Percentiles rank a stretch among this genome's conserved stretches.
Conservation (phyloP, 495 filamentous ascomycete genomes). For the Penicillium coffeae region DNA sequence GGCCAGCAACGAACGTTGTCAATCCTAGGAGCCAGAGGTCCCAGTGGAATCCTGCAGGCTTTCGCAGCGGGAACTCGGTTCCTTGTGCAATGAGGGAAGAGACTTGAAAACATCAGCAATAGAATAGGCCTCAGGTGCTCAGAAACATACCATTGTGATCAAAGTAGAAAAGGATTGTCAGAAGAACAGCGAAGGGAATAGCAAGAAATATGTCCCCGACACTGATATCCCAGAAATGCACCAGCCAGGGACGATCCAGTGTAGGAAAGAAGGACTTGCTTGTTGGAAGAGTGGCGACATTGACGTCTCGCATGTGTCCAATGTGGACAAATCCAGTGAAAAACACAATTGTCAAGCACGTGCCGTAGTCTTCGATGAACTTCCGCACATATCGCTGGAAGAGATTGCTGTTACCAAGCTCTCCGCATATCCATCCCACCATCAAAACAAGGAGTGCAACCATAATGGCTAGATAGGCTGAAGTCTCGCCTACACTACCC, state of each 20-base stretch:
- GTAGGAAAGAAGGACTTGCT: constrained; percentile 82
- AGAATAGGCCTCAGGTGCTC: background rate
- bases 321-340: constrained; percentile 86
- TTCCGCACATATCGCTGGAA: constrained; percentile 70
- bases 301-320: constrained; percentile 67
- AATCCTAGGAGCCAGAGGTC: constrained; percentile 88
- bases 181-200: constrained; percentile 78
- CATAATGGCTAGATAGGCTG: constrained; percentile 69
- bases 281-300: constrained; percentile 63
- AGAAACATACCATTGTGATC: constrained; percentile 72
- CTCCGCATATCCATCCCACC: constrained; percentile 64
- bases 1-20: constrained; percentile 78
- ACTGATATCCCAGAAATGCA: constrained; percentile 81
- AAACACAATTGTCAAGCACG: constrained; percentile 77
- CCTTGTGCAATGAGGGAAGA: constrained; percentile 88
- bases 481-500: constrained; percentile 50
- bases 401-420: constrained; percentile 63
- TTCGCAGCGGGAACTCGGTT: constrained; percentile 84
- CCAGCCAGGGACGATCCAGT: constrained; percentile 71
- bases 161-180: constrained; percentile 90
- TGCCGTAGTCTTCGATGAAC: constrained; percentile 82
- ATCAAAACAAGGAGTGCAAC: constrained; percentile 71
- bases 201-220: constrained; percentile 78
- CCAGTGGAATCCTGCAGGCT: constrained; percentile 96
- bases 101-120: constrained; percentile 39